Conservation (phyloP, 192 early-diverging fungal species). For the Allomyces macrogynus region DNA sequence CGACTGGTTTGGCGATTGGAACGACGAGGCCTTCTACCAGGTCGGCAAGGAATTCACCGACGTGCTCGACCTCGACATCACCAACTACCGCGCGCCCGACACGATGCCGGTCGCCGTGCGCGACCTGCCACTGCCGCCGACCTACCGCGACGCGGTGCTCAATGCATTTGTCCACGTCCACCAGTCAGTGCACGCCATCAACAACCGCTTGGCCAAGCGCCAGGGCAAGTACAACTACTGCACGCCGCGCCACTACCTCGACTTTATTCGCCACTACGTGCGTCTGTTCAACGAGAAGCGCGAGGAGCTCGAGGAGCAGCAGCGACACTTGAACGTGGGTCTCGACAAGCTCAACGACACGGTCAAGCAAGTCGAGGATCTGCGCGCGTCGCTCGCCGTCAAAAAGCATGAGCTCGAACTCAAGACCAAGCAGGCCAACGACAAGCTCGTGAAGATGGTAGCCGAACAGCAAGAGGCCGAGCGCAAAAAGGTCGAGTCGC, state of each 20-base stretch:
- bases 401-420: conserved; percentile 67
- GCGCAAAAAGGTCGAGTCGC: conserved; percentile 60
- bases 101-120: conserved; percentile 58
- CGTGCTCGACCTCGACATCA: conserved; percentile 65
- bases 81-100: conserved; percentile 39
- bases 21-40: conserved; percentile 92
- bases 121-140: conserved; percentile 42
- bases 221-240: conserved; percentile 67
- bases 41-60: conserved; percentile 92
- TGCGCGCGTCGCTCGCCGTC: conserved; percentile 62
- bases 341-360: conserved; percentile 90
- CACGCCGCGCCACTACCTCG: conserved; percentile 95
- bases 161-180: conserved; percentile 89
- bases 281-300: conserved; percentile 79
- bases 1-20: conserved; percentile 99
- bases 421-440: conserved; percentile 80
- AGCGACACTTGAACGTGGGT: conserved; percentile 93
- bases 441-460: conserved; percentile 90
- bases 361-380: conserved; percentile 83
- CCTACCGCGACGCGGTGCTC: conserved; percentile 65
- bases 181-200: conserved; percentile 70
- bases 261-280: conserved; percentile 87
- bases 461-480: conserved; percentile 85
- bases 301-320: conserved; percentile 90
- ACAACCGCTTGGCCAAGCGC: conserved; percentile 58